These are phyloP conservation scores for Amaranthus hypochondriacus DNA, from an alignment of 148 eudicot genomes.

Conservation along the genomic window DNA sequence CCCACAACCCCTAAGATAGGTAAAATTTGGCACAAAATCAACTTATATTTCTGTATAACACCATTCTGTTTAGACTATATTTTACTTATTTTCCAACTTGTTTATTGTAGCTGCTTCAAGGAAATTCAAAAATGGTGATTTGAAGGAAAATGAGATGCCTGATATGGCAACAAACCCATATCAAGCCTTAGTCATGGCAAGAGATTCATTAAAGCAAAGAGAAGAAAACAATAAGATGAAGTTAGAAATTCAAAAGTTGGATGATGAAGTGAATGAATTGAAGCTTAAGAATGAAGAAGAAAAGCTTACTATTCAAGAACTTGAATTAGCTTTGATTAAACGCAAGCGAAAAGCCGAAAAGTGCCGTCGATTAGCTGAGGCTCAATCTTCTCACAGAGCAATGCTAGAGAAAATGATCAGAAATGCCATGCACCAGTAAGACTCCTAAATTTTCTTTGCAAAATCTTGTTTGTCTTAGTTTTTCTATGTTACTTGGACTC, in stretches of 20 bases:
- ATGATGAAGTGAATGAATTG: conserved; percentile 54
- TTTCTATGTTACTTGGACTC: not conserved
- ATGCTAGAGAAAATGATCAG: conserved; percentile 95
- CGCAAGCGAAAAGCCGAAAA: conserved; percentile 71
- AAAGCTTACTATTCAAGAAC: conserved; percentile 63
- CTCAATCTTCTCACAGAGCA: conserved; percentile 69
- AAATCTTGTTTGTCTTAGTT: not conserved
- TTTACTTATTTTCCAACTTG: not conserved
- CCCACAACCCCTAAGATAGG: conserved; percentile 67
- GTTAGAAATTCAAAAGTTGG: conserved; percentile 67
- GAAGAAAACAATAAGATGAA: conserved; percentile 71
- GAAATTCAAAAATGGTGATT: conserved; percentile 38
- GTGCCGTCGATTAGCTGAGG: conserved; percentile 75
- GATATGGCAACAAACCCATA: conserved; percentile 62
- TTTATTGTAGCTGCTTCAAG: conserved; percentile 43
- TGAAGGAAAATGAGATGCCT: conserved; percentile 68
- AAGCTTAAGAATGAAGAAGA: conserved; percentile 77
- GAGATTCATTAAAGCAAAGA: conserved; percentile 81
- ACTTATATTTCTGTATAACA: not conserved
- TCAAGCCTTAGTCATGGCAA: conserved; percentile 81
- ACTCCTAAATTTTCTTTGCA: not conserved
- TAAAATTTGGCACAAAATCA: conserved; percentile 21
- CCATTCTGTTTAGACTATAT: not conserved
- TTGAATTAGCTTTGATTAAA: conserved; percentile 68
- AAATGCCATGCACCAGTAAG: conserved; percentile 99